phyloP scores from a whole-genome alignment of 169 alveolate species.

The Cryptosporidium canis region DNA sequence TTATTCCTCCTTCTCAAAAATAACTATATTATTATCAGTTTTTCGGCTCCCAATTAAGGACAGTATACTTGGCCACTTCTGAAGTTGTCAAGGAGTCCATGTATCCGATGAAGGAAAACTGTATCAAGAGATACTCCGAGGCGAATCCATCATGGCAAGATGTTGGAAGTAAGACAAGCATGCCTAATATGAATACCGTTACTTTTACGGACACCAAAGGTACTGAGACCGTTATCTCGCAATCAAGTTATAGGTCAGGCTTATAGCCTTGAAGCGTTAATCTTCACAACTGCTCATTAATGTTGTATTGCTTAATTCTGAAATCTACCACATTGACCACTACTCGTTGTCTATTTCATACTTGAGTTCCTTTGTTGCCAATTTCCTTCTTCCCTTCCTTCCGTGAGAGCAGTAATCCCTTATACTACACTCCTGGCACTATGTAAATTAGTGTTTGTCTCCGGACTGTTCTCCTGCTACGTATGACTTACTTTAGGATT shows the following conservation, averaged over 20 bases:
- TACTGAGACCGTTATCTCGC: slow-evolving; percentile 43
- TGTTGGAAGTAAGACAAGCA: slow-evolving; percentile 62
- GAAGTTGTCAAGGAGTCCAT: slow-evolving; percentile 56
- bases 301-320: not conserved
- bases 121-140: slow-evolving; percentile 63
- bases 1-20: too few species aligned
- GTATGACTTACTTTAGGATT: slow-evolving; percentile 76
- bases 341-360: not conserved
- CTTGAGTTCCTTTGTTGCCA: not conserved
- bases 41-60: slow-evolving; percentile 47
- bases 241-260: slow-evolving; percentile 52
- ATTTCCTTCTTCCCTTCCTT: not conserved
- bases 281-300: too few species aligned
- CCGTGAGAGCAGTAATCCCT: slow-evolving; percentile 31
- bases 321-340: not conserved
- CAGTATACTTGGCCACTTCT: slow-evolving; percentile 40
- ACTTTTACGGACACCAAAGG: slow-evolving; percentile 51
- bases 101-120: slow-evolving; percentile 67
- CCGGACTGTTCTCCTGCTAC: not conserved
- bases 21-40: not conserved
- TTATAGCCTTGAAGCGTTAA: not conserved
- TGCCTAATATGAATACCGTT: slow-evolving; percentile 9
- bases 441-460: not conserved
- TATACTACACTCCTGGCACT: slow-evolving; percentile 50
- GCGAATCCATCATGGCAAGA: slow-evolving; percentile 65